phyloP scores from a whole-genome alignment of 2,329 filamentous ascomycete species.

The Plenodomus lindquistii region DNA sequence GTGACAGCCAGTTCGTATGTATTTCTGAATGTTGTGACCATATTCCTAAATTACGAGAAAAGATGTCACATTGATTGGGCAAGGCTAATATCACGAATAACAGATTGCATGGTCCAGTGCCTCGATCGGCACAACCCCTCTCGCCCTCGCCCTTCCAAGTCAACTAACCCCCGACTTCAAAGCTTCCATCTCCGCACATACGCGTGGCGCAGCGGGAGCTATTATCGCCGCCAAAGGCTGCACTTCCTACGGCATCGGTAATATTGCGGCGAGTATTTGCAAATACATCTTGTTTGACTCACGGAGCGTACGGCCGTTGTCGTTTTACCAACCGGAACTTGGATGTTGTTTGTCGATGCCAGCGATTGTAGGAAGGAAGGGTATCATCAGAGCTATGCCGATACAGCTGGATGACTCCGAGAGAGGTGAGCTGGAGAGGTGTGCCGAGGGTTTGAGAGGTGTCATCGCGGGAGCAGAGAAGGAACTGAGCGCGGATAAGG shows the following conservation, averaged over 20 bases:
- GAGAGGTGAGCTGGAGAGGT: constrained; percentile 36
- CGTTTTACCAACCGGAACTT: constrained; percentile 54
- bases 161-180: constrained; percentile 30
- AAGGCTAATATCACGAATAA: background rate
- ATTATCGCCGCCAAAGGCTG: constrained; percentile 57
- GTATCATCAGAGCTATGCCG: constrained; percentile 48
- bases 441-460: constrained; percentile 40
- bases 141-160: constrained; percentile 40
- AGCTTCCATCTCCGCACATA: constrained; percentile 48
- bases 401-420: constrained; percentile 42
- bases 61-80: background rate
- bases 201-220: constrained; percentile 51
- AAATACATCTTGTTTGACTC: constrained; percentile 56
- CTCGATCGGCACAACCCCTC: constrained; percentile 49
- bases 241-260: constrained; percentile 56
- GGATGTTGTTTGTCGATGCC: constrained; percentile 57
- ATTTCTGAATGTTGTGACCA: background rate
- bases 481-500: constrained; percentile 33
- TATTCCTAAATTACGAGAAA: too few species aligned
- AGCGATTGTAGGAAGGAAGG: constrained; percentile 53
- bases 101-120: constrained; percentile 52
- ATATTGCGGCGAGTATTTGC: constrained; percentile 54
- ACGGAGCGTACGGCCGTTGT: constrained; percentile 53
- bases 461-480: constrained; percentile 46
- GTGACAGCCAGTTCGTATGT: constrained; percentile 52